These are phyloP conservation scores for Debaryomyces fabryi DNA, from an alignment of 1,139 yeast species.

Conservation along the genomic window DNA sequence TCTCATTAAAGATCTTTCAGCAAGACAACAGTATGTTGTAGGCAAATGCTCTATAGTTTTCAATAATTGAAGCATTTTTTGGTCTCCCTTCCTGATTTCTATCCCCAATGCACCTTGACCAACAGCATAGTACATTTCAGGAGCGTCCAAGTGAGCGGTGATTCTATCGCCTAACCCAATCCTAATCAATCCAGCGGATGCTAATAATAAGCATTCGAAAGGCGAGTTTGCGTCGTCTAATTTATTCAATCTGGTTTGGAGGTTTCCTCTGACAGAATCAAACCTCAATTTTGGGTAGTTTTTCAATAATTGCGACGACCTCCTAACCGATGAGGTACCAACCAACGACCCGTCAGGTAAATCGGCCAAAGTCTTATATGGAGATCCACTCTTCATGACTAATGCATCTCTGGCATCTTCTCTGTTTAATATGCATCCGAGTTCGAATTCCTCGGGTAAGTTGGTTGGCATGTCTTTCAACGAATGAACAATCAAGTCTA, in stretches of 20 bases:
- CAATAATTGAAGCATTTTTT: slow-evolving; percentile 58
- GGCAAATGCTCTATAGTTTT: slow-evolving; percentile 64
- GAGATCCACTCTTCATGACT: slow-evolving; percentile 71
- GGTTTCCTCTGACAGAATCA: slow-evolving; percentile 86
- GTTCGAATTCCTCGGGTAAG: slow-evolving; percentile 84
- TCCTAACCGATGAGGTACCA: slow-evolving; percentile 91
- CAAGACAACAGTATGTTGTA: slow-evolving; percentile 78
- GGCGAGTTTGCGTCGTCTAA: slow-evolving; percentile 71
- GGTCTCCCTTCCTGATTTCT: slow-evolving; percentile 78
- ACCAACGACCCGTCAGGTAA: slow-evolving; percentile 85
- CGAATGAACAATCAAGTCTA: slow-evolving; percentile 92
- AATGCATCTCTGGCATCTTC: slow-evolving; percentile 93
- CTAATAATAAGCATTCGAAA: slow-evolving; percentile 78
- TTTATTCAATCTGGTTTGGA: slow-evolving; percentile 79
- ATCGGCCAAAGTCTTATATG: slow-evolving; percentile 65
- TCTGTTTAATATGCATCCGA: slow-evolving; percentile 85
- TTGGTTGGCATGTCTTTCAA: slow-evolving; percentile 94
- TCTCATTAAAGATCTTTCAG: slow-evolving; percentile 87
- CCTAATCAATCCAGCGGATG: slow-evolving; percentile 88
- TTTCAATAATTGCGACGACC: slow-evolving; percentile 68
- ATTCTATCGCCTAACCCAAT: slow-evolving; percentile 73
- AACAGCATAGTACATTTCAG: slow-evolving; percentile 92
- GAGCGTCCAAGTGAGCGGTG: slow-evolving; percentile 66
- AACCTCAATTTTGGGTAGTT: slow-evolving; percentile 45
- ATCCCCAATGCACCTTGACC: slow-evolving; percentile 98